Conservation (phyloP, 768 basidiomycete genomes). For the Suillus hirtellus region DNA sequence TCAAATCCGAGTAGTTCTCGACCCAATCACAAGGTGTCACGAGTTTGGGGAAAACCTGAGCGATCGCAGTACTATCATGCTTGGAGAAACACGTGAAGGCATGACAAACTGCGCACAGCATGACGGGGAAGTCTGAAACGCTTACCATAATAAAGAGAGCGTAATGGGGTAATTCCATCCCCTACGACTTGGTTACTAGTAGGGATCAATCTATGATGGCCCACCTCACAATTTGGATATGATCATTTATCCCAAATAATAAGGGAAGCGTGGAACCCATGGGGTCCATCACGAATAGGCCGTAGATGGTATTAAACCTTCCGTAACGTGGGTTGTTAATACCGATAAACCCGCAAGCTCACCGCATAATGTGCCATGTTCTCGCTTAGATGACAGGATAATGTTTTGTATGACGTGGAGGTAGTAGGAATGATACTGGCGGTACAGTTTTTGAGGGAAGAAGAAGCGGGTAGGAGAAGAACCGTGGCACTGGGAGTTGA, state of each 20-base stretch:
- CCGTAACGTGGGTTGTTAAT: not conserved
- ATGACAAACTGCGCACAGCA: not conserved
- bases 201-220: not conserved
- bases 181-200: not conserved
- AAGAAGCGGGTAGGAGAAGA: too few species aligned
- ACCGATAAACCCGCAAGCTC: not conserved
- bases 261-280: not conserved
- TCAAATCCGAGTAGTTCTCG: not conserved
- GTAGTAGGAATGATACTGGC: too few species aligned
- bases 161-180: not conserved
- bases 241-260: not conserved
- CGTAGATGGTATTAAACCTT: not conserved
- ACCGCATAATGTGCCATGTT: not conserved
- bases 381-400: not conserved
- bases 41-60: not conserved
- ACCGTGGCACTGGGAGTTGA: too few species aligned
- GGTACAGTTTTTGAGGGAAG: too few species aligned
- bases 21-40: constrained; percentile 4
- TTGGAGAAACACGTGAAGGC: not conserved
- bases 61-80: not conserved
- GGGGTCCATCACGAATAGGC: not conserved
- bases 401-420: too few species aligned
- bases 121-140: not conserved
- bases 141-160: not conserved
- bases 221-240: not conserved